phyloP scores from a whole-genome alignment of 257 asterid species.

The Perilla frutescens region DNA sequence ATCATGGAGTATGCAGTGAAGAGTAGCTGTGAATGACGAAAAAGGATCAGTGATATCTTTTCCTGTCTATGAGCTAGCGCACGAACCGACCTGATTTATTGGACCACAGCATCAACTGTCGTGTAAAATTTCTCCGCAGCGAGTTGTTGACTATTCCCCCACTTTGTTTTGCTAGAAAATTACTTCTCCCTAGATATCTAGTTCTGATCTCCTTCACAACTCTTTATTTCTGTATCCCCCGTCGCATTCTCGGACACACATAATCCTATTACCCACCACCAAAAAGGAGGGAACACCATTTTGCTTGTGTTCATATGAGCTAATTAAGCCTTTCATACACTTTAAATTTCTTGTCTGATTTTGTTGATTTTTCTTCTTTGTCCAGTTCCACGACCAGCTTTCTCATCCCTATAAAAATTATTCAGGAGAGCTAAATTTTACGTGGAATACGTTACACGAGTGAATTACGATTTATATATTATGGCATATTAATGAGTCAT shows the following conservation, averaged over 20 bases:
- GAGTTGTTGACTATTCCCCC: neutral
- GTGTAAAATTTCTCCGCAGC: neutral
- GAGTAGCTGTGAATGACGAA: too few species aligned
- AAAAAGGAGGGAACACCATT: neutral
- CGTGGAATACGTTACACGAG: neutral
- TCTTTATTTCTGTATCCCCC: neutral
- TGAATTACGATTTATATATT: neutral
- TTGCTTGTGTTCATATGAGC: neutral
- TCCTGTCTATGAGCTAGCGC: too few species aligned
- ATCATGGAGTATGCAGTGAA: too few species aligned
- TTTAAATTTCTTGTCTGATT: neutral
- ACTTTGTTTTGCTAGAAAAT: neutral
- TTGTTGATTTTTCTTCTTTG: constrained; percentile 14
- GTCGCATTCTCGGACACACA: constrained; percentile 10
- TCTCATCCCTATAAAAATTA: neutral
- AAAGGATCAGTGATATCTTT: too few species aligned
- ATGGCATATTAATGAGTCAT: neutral
- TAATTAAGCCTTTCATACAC: neutral
- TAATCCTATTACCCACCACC: neutral
- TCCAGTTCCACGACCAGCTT: constrained; percentile 20
- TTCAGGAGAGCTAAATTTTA: constrained; percentile 1
- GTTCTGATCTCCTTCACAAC: neutral
- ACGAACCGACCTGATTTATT: too few species aligned
- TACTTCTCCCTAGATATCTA: neutral
- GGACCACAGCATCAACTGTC: too few species aligned